These are phyloP conservation scores for Prunus mongolica DNA, from an alignment of 306 rosid species.

Conservation along the genomic window DNA sequence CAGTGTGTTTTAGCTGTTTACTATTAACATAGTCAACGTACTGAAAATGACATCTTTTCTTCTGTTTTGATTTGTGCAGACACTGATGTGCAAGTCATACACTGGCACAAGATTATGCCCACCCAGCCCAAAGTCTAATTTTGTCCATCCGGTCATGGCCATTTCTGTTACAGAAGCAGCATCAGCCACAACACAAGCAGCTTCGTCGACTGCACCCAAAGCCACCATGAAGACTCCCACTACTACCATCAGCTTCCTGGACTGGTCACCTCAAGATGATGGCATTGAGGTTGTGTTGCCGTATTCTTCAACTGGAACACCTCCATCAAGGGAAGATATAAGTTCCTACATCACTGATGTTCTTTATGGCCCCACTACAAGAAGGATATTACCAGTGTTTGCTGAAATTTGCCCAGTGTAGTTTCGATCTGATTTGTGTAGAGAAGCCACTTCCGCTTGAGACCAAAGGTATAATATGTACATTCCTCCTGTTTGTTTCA, in stretches of 20 bases:
- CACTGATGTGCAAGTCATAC: constrained; percentile 24
- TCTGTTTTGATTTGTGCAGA: constrained; percentile 19
- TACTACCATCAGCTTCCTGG: not conserved
- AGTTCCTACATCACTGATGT: constrained; percentile 26
- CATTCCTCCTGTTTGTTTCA: constrained; percentile 6
- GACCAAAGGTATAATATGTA: constrained; percentile 5
- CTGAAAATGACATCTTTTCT: not conserved
- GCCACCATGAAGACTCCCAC: constrained; percentile 8
- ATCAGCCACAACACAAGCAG: constrained; percentile 19
- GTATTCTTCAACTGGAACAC: constrained; percentile 19
- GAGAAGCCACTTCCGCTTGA: constrained; percentile 8
- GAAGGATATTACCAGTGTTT: constrained; percentile 46
- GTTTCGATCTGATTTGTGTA: constrained; percentile 2
- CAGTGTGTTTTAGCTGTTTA: not conserved
- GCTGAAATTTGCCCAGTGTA: constrained; percentile 24
- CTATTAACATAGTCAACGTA: not conserved
- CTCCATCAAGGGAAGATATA: constrained; percentile 42
- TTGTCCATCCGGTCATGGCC: constrained; percentile 23
- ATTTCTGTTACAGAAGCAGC: constrained; percentile 17
- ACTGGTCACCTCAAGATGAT: constrained; percentile 82
- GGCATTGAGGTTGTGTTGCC: constrained; percentile 45
- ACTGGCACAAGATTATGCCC: constrained; percentile 19
- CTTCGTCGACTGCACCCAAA: constrained; percentile 19
- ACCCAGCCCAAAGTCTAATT: constrained; percentile 21
- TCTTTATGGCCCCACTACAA: constrained; percentile 23